A percentile compares a stretch with the other conserved stretches of the same genome.
These are phyloP conservation scores for Chimonanthus praecox DNA, from an alignment of 164 flowering plant species.

Conservation along the genomic window DNA sequence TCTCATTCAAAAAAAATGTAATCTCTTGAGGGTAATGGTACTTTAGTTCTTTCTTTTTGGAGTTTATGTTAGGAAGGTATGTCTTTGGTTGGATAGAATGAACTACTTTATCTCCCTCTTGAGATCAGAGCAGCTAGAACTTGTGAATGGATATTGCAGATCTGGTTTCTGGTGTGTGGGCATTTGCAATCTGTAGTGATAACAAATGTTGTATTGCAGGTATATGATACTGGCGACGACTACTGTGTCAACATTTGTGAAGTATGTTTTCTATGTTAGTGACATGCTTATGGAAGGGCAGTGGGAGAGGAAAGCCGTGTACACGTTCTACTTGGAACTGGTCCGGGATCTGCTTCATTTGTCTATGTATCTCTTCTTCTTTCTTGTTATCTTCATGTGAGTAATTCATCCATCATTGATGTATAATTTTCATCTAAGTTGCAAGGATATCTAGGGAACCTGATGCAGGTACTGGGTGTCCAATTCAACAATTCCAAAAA, in stretches of 20 bases:
- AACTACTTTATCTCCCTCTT: background rate
- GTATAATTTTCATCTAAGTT: background rate
- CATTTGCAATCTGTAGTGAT: too few species aligned
- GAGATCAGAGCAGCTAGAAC: too few species aligned
- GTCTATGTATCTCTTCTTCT: conserved; percentile 95
- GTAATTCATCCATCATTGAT: conserved; percentile 20
- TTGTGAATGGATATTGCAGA: background rate
- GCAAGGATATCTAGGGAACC: too few species aligned
- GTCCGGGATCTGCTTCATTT: conserved; percentile 90
- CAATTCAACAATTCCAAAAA: too few species aligned
- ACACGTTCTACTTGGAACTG: conserved; percentile 96
- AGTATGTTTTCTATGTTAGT: conserved; percentile 82
- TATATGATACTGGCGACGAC: conserved; percentile 96
- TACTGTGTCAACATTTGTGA: conserved; percentile 79
- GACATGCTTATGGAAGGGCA: conserved; percentile 99
- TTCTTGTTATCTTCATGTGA: conserved; percentile 93
- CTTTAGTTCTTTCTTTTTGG: too few species aligned
- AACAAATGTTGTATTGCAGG: conserved; percentile 33
- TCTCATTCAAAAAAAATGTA: too few species aligned
- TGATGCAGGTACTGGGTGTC: too few species aligned
- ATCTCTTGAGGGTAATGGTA: too few species aligned
- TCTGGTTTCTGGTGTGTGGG: background rate
- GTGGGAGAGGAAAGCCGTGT: conserved; percentile 95
- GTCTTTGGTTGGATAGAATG: background rate
- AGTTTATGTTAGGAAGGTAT: background rate